Evolutionary conservation across 345 rosid genomes (phyloP), one percentile per base, ranked within the genome.

Genomic region (Sonneratia caseolaris): DNA sequence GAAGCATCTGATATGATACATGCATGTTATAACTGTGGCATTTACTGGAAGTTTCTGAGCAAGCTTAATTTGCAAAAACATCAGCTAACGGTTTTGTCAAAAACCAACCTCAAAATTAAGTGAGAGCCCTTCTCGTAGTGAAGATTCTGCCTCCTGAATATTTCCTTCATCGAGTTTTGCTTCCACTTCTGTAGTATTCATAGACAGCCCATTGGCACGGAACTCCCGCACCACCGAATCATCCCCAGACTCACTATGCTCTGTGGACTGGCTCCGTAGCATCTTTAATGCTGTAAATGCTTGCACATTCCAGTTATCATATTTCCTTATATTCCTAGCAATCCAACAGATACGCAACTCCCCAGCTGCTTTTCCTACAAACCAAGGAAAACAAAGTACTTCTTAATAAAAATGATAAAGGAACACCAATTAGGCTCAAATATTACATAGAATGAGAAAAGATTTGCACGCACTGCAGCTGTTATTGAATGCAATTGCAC

Each of bases 121-220:
- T 0, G 93, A 86, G 66, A 89, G 81, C 53, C 98, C 95, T 82
- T 91, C 97, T 57, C 97, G 86, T 32, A 94, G 75, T 57, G 95
- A 94, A 73, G 93, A 88, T 80, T 94, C 98, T 12, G 98, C 98
- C 74, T 91, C 96, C 68, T 88, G 84, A 76, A 94, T 91, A 68
- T 94, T 91, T 71, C 96, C 97, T 72, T 84, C 86, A 81, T 94
- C 96, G 71, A 91, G 95, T 75, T 91, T 89, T n/a, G 97, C 90
- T 83, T 94, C 98, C 16, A 94, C 91, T 57, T 87, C 93, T 21
- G 81, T 45, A 37, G 91, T 79, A 80, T 82, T 82, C 82, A 91
- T 85, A 72, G 82, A 80, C 67, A 73, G 59, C 48, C 98, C 98
- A 81, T 94, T 94, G 49, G 93, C 96, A 64, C 81, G 83, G 18